Percentiles rank a stretch among this genome's conserved stretches.
These are phyloP conservation scores for Ganoderma multipileum DNA, from an alignment of 1,284 basidiomycete species.

Conservation along the genomic window DNA sequence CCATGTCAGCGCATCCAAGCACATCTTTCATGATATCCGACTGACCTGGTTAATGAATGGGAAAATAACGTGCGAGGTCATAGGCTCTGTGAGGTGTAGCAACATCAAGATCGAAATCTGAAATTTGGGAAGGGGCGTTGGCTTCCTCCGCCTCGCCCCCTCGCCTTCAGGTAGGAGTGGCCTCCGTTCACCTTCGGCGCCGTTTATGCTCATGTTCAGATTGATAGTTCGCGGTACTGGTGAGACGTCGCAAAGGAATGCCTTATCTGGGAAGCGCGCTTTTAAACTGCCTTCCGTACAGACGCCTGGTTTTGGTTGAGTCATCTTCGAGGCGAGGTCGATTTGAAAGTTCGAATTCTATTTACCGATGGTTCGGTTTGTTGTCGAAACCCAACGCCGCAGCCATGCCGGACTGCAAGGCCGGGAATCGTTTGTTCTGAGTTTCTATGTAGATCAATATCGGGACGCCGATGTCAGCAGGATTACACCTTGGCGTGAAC, in stretches of 20 bases:
- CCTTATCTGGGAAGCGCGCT: neutral
- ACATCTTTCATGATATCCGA: neutral
- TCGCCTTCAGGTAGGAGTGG: neutral
- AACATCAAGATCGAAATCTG: constrained; percentile 60
- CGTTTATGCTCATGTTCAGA: neutral
- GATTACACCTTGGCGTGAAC: no score
- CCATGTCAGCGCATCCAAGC: neutral
- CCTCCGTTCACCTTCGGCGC: neutral
- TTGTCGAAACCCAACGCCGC: no score
- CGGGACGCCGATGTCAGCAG: no score
- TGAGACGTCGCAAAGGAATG: neutral
- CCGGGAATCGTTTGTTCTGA: no score
- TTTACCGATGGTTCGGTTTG: neutral
- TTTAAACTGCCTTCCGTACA: neutral
- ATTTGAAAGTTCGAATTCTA: neutral
- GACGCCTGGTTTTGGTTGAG: neutral
- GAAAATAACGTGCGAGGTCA: constrained; percentile 58
- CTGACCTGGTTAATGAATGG: constrained; percentile 67
- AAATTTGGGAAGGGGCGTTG: constrained; percentile 59
- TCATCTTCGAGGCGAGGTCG: neutral
- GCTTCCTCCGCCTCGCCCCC: constrained; percentile 6
- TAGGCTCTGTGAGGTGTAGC: constrained; percentile 58
- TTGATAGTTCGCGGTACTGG: neutral
- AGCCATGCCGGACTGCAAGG: no score
- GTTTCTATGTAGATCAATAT: no score